Percentiles rank a stretch among this genome's conserved stretches.
Evolutionary conservation across 768 basidiomycete genomes (phyloP).

Genomic region (Rickenella mellea): DNA sequence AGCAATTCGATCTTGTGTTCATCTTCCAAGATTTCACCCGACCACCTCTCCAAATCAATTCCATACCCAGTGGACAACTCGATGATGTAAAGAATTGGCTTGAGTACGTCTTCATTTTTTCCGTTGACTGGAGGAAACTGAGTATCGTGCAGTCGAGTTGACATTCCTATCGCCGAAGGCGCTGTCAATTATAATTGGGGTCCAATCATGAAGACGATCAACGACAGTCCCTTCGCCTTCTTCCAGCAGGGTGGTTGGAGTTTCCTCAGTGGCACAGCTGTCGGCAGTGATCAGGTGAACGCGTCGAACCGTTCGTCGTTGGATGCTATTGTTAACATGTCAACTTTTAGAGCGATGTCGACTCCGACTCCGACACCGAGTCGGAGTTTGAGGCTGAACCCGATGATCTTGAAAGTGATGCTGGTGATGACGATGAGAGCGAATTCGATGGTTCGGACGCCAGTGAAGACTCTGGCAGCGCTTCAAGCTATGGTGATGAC

Average conservation of each 20-base stretch:
- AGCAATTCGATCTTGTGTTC: conserved; percentile 96
- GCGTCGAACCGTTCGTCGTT: too few species aligned
- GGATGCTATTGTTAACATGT: neutral
- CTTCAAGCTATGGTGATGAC: conserved; percentile 51
- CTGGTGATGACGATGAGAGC: conserved; percentile 43
- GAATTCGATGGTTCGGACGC: conserved; percentile 44
- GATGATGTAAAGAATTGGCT: conserved; percentile 99
- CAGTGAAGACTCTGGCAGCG: conserved; percentile 52
- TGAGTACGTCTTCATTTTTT: conserved; percentile 52
- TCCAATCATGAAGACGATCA: conserved; percentile 97
- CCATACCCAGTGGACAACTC: conserved; percentile 80
- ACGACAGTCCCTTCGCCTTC: conserved; percentile 91
- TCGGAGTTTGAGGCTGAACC: conserved; percentile 55
- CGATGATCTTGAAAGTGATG: conserved; percentile 31
- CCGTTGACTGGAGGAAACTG: neutral
- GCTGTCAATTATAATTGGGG: conserved; percentile 98
- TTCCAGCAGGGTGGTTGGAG: conserved; percentile 95
- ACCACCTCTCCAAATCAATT: conserved; percentile 89
- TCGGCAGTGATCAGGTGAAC: conserved; percentile 54
- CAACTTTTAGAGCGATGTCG: conserved; percentile 41
- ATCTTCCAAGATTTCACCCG: conserved; percentile 96
- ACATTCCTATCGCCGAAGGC: conserved; percentile 91
- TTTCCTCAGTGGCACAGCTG: conserved; percentile 67
- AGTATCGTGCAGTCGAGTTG: conserved; percentile 67
- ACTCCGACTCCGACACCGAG: conserved; percentile 54